Evolutionary conservation across 768 basidiomycete genomes (phyloP), one percentile per base, ranked within the genome.

Genomic region (Agrocybe praecox): DNA sequence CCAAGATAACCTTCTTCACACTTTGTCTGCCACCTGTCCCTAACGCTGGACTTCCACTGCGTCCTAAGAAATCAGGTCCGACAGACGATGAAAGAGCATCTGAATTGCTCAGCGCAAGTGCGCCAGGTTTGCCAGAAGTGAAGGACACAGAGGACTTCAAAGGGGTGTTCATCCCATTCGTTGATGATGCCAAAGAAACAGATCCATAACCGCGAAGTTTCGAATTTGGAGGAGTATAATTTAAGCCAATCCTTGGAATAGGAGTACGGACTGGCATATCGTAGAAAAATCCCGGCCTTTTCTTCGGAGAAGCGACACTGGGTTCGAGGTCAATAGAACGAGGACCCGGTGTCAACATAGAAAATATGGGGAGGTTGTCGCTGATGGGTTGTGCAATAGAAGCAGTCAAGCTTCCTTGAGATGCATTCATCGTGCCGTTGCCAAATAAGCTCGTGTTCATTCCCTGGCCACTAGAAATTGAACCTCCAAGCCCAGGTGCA

Each of bases 1-100:
- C 90, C 59, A 97, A 69, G 34, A 94, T 87, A 56, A 98, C 81
- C 68, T 96, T 96, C 78, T 98, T 98, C 56, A 96, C 92, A 67
- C 93, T 96, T 56, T 89, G 85, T 53, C 88, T 79, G 56, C 73
- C 78, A 43, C 84, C 90, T 63, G 82, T 88, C 6, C 90, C 90
- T 48, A 92, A 70, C 4, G 85, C 77, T 1, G 88, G 86, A 60
- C 84, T 87, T 10, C 81, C 74, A 53, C 82, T 83, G 24, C 81
- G 80, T 44, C 78, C 80, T 55, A 88, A 57, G 63, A 91, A 84
- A 58, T 94, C 91, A 4, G 89, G 79, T 1, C 73, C 72, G 12
- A 72, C 58, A 32, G 76, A 69, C 19, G 78, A 75, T 10, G 70
- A 69, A 64, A 78, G 77, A 50, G 72, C 70, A 54, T 87, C 81